These are phyloP conservation scores for Penicillium bovifimosum DNA, from an alignment of 495 filamentous ascomycete genomes.

Conservation along the genomic window DNA sequence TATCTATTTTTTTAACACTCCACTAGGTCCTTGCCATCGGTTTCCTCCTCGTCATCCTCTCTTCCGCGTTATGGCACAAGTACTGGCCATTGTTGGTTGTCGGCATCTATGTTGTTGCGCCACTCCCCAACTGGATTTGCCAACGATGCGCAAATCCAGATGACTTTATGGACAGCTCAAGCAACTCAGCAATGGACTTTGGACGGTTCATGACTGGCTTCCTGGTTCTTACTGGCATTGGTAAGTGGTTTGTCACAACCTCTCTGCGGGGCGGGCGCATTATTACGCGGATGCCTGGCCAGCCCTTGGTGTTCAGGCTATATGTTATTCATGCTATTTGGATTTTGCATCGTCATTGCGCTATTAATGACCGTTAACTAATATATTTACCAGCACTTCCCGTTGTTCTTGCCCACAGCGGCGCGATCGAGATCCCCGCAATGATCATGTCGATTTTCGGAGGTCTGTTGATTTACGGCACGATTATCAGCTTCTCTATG, in stretches of 20 bases:
- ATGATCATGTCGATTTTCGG: constrained; percentile 95
- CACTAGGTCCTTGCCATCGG: constrained; percentile 86
- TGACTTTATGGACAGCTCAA: constrained; percentile 87
- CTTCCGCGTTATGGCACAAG: constrained; percentile 85
- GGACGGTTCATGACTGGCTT: constrained; percentile 94
- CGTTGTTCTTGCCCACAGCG: constrained; percentile 78
- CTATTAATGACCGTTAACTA: constrained; percentile 9
- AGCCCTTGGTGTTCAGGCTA: neutral
- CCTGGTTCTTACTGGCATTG: constrained; percentile 95
- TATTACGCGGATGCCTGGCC: neutral
- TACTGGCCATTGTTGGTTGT: constrained; percentile 94
- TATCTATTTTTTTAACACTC: constrained; percentile 11
- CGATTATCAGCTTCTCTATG: constrained; percentile 94
- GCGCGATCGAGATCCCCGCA: constrained; percentile 70
- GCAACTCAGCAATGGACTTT: constrained; percentile 79
- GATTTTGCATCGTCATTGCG: neutral
- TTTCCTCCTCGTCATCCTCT: constrained; percentile 98
- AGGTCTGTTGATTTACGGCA: constrained; percentile 91
- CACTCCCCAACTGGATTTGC: constrained; percentile 94
- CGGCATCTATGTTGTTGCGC: constrained; percentile 89
- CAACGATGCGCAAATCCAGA: constrained; percentile 82
- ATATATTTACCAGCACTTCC: constrained; percentile 65
- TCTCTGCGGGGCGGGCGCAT: neutral
- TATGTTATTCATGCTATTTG: neutral
- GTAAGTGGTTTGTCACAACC: constrained; percentile 49